Evolutionary conservation across 2,329 filamentous ascomycete species (phyloP).

Genomic region (Arachnomyces sp.): DNA sequence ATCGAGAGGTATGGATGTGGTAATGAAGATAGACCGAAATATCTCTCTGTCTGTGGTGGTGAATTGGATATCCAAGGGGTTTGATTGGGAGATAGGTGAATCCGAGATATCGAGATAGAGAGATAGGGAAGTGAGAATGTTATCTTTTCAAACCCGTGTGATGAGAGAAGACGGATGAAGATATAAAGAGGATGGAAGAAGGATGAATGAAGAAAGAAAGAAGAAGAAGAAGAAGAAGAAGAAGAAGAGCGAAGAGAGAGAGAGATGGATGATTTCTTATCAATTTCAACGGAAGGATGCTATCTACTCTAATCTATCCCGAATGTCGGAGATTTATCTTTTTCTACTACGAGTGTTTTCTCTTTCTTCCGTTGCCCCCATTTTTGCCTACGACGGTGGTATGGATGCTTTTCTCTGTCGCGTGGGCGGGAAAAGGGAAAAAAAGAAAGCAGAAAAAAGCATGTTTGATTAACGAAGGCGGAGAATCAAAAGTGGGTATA

Average conservation of each 20-base stretch:
- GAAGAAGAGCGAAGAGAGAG: conserved; percentile 11
- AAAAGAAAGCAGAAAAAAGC: no score
- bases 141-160: neutral
- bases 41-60: neutral
- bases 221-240: conserved; percentile 12
- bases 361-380: no score
- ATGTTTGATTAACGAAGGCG: no score
- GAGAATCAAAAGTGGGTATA: no score
- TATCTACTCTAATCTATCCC: no score
- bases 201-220: conserved; percentile 8
- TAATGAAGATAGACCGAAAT: conserved; percentile 3
- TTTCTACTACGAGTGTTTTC: no score
- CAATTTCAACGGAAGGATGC: no score
- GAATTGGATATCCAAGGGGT: neutral
- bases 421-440: no score
- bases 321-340: no score
- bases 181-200: conserved; percentile 5
- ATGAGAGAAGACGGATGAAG: conserved; percentile 2
- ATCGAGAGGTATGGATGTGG: conserved; percentile 2
- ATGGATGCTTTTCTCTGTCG: no score
- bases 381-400: no score
- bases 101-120: conserved; percentile 3
- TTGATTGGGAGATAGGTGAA: neutral
- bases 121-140: neutral
- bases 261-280: no score